These are phyloP conservation scores for Cryptococcus sp. DNA, from an alignment of 1,284 basidiomycete species.

Conservation along the genomic window DNA sequence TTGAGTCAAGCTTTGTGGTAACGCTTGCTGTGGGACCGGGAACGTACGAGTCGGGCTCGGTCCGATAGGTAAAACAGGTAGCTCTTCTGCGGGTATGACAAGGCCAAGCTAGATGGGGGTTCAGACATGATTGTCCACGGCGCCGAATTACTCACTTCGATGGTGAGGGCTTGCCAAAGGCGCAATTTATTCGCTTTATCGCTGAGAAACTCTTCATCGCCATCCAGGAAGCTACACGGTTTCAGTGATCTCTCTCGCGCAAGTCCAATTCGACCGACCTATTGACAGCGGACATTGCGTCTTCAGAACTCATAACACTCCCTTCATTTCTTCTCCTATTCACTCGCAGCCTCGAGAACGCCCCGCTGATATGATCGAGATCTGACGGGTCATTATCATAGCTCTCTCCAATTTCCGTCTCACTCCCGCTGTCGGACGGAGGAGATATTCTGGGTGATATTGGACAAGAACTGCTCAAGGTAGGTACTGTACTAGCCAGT, in stretches of 20 bases:
- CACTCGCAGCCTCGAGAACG: no score
- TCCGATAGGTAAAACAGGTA: conserved; percentile 10
- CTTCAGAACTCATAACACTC: conserved; percentile 24
- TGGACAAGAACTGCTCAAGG: no score
- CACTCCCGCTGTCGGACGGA: no score
- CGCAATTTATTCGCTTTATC: conserved; percentile 35
- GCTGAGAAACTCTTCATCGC: conserved; percentile 19
- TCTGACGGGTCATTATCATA: no score
- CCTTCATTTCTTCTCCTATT: neutral
- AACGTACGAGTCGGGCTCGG: neutral
- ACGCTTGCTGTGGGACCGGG: neutral
- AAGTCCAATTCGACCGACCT: conserved; percentile 13
- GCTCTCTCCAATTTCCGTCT: no score
- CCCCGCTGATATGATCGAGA: no score
- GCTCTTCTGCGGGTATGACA: conserved; percentile 8
- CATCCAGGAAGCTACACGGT: conserved; percentile 22
- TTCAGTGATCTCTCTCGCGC: neutral
- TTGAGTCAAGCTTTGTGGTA: conserved; percentile 29
- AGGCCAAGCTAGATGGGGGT: conserved; percentile 10
- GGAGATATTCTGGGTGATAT: no score
- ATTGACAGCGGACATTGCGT: conserved; percentile 28
- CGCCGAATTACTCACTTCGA: conserved; percentile 33
- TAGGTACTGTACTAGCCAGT: no score
- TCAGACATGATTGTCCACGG: neutral
- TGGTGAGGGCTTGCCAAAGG: conserved; percentile 42